A percentile compares a stretch with the other conserved stretches of the same genome.
phyloP scores from a whole-genome alignment of 164 flowering plant species.

The Vitis cinerea region DNA sequence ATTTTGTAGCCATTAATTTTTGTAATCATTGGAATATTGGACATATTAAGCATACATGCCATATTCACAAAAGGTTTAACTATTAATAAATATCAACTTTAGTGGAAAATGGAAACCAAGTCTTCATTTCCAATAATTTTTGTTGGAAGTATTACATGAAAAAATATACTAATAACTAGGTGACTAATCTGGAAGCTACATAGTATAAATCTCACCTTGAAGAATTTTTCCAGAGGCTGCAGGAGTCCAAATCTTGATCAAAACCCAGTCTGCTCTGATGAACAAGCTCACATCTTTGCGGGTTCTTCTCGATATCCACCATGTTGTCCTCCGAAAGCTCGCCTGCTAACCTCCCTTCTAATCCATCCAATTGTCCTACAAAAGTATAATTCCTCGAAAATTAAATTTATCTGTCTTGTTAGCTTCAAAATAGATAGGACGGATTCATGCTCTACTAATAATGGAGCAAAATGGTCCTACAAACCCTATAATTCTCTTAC shows the following conservation, averaged over 20 bases:
- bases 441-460: too few relatives aligned
- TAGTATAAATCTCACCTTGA: conserved; percentile 51
- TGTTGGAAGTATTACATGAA: neutral
- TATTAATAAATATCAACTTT: too few relatives aligned
- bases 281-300: conserved; percentile 39
- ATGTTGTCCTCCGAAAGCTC: conserved; percentile 70
- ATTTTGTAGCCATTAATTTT: too few relatives aligned
- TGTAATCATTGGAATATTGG: too few relatives aligned
- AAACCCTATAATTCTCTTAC: conserved; percentile 25
- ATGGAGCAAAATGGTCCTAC: too few relatives aligned
- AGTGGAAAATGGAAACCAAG: too few relatives aligned
- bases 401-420: too few relatives aligned
- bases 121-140: neutral
- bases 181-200: too few relatives aligned
- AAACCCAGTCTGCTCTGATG: conserved; percentile 40
- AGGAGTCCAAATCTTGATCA: conserved; percentile 46
- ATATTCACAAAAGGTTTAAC: too few relatives aligned
- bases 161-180: too few relatives aligned
- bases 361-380: conserved; percentile 59
- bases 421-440: too few relatives aligned
- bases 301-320: conserved; percentile 40
- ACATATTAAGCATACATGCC: too few relatives aligned
- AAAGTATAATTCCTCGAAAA: neutral
- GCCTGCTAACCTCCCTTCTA: conserved; percentile 77
- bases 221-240: conserved; percentile 88